These are phyloP conservation scores for Russula sp. DNA, from an alignment of 768 basidiomycete species.

Conservation along the genomic window DNA sequence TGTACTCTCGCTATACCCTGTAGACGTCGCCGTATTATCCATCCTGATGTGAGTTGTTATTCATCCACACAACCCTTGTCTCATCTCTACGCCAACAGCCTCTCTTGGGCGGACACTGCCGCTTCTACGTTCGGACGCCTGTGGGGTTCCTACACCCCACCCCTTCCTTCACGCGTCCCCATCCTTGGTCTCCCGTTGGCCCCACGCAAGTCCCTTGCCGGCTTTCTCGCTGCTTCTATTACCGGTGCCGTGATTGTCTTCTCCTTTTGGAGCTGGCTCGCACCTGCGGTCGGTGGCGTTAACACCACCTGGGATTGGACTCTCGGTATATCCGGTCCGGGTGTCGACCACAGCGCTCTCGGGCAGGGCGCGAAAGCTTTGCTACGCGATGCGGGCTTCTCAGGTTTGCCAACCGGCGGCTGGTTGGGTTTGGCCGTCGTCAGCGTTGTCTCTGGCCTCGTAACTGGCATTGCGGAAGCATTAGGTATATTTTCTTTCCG, in stretches of 20 bases:
- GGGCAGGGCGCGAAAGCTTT: conserved; percentile 26
- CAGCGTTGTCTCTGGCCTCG: conserved; percentile 60
- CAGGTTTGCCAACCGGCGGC: conserved; percentile 30
- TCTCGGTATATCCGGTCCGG: conserved; percentile 36
- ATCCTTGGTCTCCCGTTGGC: conserved; percentile 60
- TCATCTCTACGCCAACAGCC: conserved; percentile 37
- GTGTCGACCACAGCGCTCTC: conserved; percentile 16
- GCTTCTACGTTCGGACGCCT: conserved; percentile 90
- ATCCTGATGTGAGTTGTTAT: conserved; percentile 55
- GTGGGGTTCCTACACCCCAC: conserved; percentile 62
- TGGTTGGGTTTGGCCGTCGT: conserved; percentile 48
- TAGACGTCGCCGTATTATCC: conserved; percentile 83
- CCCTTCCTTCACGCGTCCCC: conserved; percentile 43
- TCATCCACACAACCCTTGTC: conserved; percentile 1
- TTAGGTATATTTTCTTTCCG: conserved; percentile 49
- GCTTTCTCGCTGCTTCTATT: conserved; percentile 68
- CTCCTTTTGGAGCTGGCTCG: conserved; percentile 66
- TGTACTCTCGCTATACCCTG: conserved; percentile 67
- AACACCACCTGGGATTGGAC: conserved; percentile 53
- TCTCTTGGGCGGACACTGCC: conserved; percentile 94
- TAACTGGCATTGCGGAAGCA: conserved; percentile 84
- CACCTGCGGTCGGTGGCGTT: conserved; percentile 35
- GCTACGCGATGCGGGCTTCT: conserved; percentile 20
- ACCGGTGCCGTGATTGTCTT: conserved; percentile 63
- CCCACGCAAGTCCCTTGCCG: conserved; percentile 76